Percentiles rank a stretch among this genome's conserved stretches.
Evolutionary conservation across 345 rosid genomes (phyloP).

Genomic region (Eucalyptus brandiana): DNA sequence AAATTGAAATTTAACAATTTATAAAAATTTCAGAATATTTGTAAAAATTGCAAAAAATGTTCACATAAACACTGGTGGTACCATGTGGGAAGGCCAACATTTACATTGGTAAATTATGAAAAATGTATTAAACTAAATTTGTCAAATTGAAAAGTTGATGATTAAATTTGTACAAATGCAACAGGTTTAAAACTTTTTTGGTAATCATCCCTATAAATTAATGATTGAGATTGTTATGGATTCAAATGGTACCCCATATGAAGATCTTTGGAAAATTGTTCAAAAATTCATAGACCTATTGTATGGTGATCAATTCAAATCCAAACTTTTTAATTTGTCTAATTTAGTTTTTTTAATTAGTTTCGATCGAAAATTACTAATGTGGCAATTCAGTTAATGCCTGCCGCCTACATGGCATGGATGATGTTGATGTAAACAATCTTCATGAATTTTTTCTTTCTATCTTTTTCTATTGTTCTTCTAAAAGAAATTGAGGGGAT

Average conservation of each 20-base stretch:
- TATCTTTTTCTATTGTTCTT: too few relatives aligned
- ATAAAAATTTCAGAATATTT: not conserved
- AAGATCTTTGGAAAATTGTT: not conserved
- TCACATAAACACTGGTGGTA: not conserved
- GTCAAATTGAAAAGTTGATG: not conserved
- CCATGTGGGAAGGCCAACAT: too few relatives aligned
- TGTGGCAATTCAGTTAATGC: not conserved
- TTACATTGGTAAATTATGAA: too few relatives aligned
- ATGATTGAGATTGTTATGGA: not conserved
- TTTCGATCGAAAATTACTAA: too few relatives aligned
- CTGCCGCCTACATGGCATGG: not conserved
- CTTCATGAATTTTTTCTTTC: not conserved
- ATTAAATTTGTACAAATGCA: not conserved
- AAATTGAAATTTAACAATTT: not conserved
- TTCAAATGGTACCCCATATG: not conserved
- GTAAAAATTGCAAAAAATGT: not conserved
- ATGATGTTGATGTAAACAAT: not conserved
- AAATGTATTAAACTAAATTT: not conserved
- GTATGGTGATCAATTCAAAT: too few relatives aligned
- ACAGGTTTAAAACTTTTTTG: not conserved
- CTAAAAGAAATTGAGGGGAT: not conserved
- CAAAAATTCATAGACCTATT: too few relatives aligned
- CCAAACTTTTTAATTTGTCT: not conserved
- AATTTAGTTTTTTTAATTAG: too few relatives aligned
- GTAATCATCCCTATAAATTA: not conserved